These are phyloP conservation scores for Colletotrichum acutatum DNA, from an alignment of 2,329 filamentous ascomycete species.

Conservation along the genomic window DNA sequence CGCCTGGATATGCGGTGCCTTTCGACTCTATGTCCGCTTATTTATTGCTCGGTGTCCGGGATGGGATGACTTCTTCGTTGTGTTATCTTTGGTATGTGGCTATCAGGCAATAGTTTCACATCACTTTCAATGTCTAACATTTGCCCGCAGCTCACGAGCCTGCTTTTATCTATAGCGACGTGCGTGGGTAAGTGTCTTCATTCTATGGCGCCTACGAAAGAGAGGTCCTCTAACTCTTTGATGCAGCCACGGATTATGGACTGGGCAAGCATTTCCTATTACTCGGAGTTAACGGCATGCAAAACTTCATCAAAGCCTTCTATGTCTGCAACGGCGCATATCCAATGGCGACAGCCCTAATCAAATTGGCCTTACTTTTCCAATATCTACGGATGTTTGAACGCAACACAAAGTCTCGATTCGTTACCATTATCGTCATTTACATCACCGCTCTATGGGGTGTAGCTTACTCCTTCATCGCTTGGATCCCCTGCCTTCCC, in stretches of 20 bases:
- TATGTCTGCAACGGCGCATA: constrained; percentile 37
- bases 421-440: constrained; percentile 39
- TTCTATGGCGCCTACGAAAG: neutral
- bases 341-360: constrained; percentile 36
- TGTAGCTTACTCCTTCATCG: constrained; percentile 42
- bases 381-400: constrained; percentile 38
- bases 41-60: constrained; percentile 30
- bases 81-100: constrained; percentile 31
- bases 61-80: constrained; percentile 37
- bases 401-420: constrained; percentile 20
- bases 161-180: constrained; percentile 19
- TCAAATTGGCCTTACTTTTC: constrained; percentile 38
- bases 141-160: constrained; percentile 5
- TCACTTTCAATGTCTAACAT: neutral
- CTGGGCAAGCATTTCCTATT: constrained; percentile 3
- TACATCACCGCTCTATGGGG: constrained; percentile 45
- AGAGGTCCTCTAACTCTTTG: neutral
- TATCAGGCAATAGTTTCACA: neutral
- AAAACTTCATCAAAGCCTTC: constrained; percentile 30
- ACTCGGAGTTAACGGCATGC: constrained; percentile 12
- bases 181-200: constrained; percentile 6
- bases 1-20: constrained; percentile 32
- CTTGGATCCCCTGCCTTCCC: constrained; percentile 47
- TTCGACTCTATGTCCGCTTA: constrained; percentile 36
- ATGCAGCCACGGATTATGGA: neutral